Base-by-base conservation (phyloP, 805 yeast species). In the Grigorovia jiainica region DNA sequence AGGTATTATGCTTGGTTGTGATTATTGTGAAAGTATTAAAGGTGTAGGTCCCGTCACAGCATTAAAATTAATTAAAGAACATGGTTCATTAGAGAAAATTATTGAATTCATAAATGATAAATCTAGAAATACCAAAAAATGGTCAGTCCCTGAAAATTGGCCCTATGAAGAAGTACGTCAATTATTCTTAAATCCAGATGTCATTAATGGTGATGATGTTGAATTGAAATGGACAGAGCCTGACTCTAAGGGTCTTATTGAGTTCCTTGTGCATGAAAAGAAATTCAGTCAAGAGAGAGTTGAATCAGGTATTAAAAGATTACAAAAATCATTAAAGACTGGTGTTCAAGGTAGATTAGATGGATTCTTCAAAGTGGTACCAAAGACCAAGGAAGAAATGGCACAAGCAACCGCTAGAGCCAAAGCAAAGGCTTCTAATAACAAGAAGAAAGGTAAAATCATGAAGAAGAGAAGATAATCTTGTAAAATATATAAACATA, bases 41-140 rank as follows among this genome's bases (percentile, higher is more conserved):
- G 98, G 98, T 19, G 81, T 92, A 46, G 99, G 99, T 7, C 97
- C 97, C 1, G 92, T 84, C 2, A 90, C 96, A 1, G 98, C 97
- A 0, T 70, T 75, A 48, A 90, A 92, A 56, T 70, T 92, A 46
- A 86, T 92, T 47, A 82, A 79, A 57, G 95, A 90, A 55, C 87
- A 86, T 60, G 79, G 82, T 1, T 71, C 82, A 0, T 70, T 92
- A 38, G 97, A 90, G 47, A 80, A 79, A 31, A 78, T 92, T 34
- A 75, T 90, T 33, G 78, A 77, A 51, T 68, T 64, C 45, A 75
- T 87, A 29, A 71, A 77, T 39, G 31, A 27, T 27, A 42, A 64
- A 35, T 59, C 55, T 5, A 60, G 58, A 21, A 65, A 70, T 20
- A 70, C 67, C n/a, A 71, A 69, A 18, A 90, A 87, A 57, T 81